Evolutionary conservation across 1,139 yeast genomes (phyloP).

Genomic region (Yamadazyma jaroonii): DNA sequence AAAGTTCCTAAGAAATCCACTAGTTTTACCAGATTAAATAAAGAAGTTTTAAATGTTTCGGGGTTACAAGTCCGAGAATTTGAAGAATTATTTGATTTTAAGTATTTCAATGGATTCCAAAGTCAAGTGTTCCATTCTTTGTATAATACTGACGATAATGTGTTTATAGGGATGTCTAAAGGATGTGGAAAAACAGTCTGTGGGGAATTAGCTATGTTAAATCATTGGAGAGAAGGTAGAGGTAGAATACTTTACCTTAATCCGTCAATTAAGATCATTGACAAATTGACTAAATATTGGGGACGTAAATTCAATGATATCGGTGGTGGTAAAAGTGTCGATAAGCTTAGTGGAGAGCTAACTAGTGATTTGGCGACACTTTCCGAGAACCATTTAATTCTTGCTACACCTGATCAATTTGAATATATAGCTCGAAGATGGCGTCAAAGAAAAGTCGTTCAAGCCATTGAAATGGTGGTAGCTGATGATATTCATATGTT

Average conservation of each 20-base stretch:
- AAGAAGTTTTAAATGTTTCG: constrained; percentile 44
- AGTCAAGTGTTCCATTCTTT: constrained; percentile 64
- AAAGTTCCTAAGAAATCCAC: constrained; percentile 69
- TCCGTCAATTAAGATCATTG: constrained; percentile 58
- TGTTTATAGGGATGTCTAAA: constrained; percentile 68
- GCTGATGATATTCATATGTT: constrained; percentile 76
- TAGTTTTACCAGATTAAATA: constrained; percentile 54
- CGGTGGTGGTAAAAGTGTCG: constrained; percentile 40
- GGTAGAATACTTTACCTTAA: constrained; percentile 63
- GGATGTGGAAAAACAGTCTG: constrained; percentile 74
- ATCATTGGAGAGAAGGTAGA: constrained; percentile 63
- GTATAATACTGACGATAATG: constrained; percentile 55
- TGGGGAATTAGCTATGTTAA: constrained; percentile 71
- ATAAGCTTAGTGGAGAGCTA: constrained; percentile 62
- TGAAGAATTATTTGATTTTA: constrained; percentile 40
- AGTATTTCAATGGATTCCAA: constrained; percentile 66
- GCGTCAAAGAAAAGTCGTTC: constrained; percentile 73
- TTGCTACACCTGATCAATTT: constrained; percentile 80
- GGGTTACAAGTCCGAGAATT: constrained; percentile 51
- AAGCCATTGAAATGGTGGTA: constrained; percentile 63
- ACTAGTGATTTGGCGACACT: constrained; percentile 52
- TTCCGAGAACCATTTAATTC: constrained; percentile 60
- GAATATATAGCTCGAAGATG: constrained; percentile 74
- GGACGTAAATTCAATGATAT: constrained; percentile 37
- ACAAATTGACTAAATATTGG: constrained; percentile 51